Evolutionary conservation across 2,329 filamentous ascomycete genomes (phyloP).

Genomic region (Hymenotorrendiella dingleyae): DNA sequence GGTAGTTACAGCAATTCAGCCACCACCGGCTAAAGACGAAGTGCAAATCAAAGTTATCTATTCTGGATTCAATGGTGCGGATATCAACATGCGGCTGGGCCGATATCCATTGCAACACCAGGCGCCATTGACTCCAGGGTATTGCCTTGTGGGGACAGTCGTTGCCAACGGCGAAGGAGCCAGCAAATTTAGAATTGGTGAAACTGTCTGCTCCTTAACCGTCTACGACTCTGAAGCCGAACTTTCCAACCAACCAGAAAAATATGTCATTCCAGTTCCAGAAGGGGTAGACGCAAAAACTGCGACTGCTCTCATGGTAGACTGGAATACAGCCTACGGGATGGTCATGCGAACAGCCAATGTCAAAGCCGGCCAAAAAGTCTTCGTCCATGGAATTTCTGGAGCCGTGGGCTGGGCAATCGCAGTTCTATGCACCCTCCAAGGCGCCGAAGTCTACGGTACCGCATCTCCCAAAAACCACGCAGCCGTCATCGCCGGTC

Average conservation of each 20-base stretch:
- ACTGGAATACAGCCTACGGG: constrained; percentile 7
- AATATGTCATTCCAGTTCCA: constrained; percentile 6
- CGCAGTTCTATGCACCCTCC: not conserved
- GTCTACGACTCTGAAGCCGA: constrained; percentile 7
- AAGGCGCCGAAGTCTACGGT: constrained; percentile 3
- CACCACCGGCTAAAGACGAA: constrained; percentile 1
- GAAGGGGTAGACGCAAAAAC: not conserved
- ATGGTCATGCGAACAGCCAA: constrained; percentile 2
- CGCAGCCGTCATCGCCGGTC: not conserved
- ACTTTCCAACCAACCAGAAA: constrained; percentile 4
- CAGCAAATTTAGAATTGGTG: constrained; percentile 4
- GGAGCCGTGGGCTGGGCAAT: constrained; percentile 5
- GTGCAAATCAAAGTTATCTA: constrained; percentile 6
- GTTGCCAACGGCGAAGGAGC: not conserved
- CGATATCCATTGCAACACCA: constrained; percentile 5
- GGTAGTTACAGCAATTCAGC: not conserved
- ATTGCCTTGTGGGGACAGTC: constrained; percentile 4
- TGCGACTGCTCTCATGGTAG: constrained; percentile 3
- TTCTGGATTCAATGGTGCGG: constrained; percentile 7
- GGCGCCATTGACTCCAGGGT: constrained; percentile 4
- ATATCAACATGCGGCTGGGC: constrained; percentile 8
- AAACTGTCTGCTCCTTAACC: constrained; percentile 2
- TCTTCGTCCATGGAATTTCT: constrained; percentile 8
- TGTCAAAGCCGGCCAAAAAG: constrained; percentile 1
- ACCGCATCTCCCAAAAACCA: constrained; percentile 6